Evolutionary conservation across 768 basidiomycete species (phyloP).

Genomic region (Mycena leptocephala): DNA sequence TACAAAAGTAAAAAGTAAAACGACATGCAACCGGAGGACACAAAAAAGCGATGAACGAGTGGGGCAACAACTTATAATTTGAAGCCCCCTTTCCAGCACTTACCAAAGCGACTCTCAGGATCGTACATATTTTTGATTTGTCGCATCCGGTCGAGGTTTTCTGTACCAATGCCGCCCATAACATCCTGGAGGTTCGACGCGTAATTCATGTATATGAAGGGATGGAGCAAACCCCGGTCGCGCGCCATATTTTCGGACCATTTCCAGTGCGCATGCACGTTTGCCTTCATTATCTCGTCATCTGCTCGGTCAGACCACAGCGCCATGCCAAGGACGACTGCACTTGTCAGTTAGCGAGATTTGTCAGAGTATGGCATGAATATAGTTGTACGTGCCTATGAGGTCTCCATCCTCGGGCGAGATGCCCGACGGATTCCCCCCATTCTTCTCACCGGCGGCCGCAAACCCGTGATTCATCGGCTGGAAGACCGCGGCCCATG

Average conservation of each 20-base stretch:
- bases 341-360: background rate
- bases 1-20: background rate
- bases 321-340: constrained; percentile 31
- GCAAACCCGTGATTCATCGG: constrained; percentile 29
- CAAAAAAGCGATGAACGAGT: background rate
- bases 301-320: constrained; percentile 34
- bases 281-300: constrained; percentile 33
- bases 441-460: constrained; percentile 9
- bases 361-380: background rate
- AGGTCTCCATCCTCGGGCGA: constrained; percentile 31
- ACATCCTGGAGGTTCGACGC: constrained; percentile 29
- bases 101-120: constrained; percentile 15
- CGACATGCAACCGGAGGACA: background rate
- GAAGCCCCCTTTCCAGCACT: constrained; percentile 33
- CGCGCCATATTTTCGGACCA: constrained; percentile 30
- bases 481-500: constrained; percentile 29
- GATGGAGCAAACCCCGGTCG: constrained; percentile 27
- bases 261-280: constrained; percentile 7
- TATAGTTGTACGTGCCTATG: constrained; percentile 14
- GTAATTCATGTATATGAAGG: constrained; percentile 38
- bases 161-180: constrained; percentile 16
- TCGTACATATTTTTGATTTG: constrained; percentile 23
- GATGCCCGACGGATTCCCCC: constrained; percentile 37
- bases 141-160: constrained; percentile 18
- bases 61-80: constrained; percentile 13